Evolutionary conservation across 257 asterid species (phyloP).

Genomic region (Gentiana straminea): DNA sequence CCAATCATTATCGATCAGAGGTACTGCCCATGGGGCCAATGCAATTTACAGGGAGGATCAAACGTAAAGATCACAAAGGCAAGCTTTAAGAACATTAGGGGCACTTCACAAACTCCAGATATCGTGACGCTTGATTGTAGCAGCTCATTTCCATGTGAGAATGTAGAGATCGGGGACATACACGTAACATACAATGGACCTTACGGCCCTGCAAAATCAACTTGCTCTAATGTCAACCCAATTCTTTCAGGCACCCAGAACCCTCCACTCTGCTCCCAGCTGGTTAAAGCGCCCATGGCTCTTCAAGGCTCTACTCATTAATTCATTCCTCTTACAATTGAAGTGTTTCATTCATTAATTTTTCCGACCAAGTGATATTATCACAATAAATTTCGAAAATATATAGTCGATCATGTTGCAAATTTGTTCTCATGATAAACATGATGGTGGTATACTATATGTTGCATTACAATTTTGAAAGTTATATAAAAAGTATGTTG

Average conservation of each 20-base stretch:
- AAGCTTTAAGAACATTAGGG: conserved; percentile 18
- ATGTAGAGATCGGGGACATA: conserved; percentile 28
- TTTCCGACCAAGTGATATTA: too few relatives aligned
- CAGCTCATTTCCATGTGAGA: conserved; percentile 28
- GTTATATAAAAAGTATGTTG: too few relatives aligned
- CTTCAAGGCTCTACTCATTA: too few relatives aligned
- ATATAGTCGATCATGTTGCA: too few relatives aligned
- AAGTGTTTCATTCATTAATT: too few relatives aligned
- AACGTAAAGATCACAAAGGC: conserved; percentile 14
- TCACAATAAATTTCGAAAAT: too few relatives aligned
- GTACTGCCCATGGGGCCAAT: conserved; percentile 2
- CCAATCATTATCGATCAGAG: conserved; percentile 3
- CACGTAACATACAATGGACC: conserved; percentile 26
- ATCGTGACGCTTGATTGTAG: conserved; percentile 31
- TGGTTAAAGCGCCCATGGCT: too few relatives aligned
- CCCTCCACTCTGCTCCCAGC: conserved; percentile 19
- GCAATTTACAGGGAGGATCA: conserved; percentile 1
- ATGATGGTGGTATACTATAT: too few relatives aligned
- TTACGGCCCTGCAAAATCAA: conserved; percentile 17
- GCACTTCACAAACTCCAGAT: conserved; percentile 24
- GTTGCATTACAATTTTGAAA: too few relatives aligned
- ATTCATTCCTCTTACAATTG: too few relatives aligned
- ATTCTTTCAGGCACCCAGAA: conserved; percentile 23
- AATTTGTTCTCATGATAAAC: too few relatives aligned
- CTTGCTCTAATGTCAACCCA: conserved; percentile 35